Evolutionary conservation across 345 rosid genomes (phyloP), one percentile per base, ranked within the genome.

Genomic region (Excoecaria agallocha): DNA sequence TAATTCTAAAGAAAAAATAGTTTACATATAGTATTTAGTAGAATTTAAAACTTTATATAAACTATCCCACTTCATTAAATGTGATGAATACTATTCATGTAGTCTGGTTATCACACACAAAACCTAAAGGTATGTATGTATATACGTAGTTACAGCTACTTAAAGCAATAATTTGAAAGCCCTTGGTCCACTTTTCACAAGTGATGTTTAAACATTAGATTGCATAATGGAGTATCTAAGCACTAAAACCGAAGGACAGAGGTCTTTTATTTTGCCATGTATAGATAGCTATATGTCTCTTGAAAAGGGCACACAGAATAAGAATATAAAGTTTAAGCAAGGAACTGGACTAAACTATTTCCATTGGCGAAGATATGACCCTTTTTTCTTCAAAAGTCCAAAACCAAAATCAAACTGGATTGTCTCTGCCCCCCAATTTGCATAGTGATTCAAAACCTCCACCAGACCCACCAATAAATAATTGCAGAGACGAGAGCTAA

Each of bases 401-500:
- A 90, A 86, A 82, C 88, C 87, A 79, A 81, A 82, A 89, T 88
- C 93, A 66, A 82, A 81, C 70, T 46, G 82, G 90, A 90, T 91
- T 86, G 88, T 85, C 81, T 83, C 77, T 91, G 98, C 89, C 71
- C 93, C 95, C 96, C 89, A 81, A 83, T 64, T 85, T 86, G 63
- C 85, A 70, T 74, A 76, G 81, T 81, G 84, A 85, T 81, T 70
- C 70, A 74, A 75, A 77, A 49, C 79, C 81, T 82, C 87, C 86
- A 85, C 81, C 85, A 83, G 86, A 76, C 87, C 89, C 88, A 89
- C 93, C 90, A 88, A 74, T 77, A 71, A 87, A 86, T 85, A 86
- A 87, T 89, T 88, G 83, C 65, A 78, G 72, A 83, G 84, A 84
- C 87, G 82, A 69, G 70, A 51, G 76, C 16, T 72, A 89, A 86